phyloP scores from a whole-genome alignment of 371 early-diverging fungal genomes.

The Lichtheimia ornata region DNA sequence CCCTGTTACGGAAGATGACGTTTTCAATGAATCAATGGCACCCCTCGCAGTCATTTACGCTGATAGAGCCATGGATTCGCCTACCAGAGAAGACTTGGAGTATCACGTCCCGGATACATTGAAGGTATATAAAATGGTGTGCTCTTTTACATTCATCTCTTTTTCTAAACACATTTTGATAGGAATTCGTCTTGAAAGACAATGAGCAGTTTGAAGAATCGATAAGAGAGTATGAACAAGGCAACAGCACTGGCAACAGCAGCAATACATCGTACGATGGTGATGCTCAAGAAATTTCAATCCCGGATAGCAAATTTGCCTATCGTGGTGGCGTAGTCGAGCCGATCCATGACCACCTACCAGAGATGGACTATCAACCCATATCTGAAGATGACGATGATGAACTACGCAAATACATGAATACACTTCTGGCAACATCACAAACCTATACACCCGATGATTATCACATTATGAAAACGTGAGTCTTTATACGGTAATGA shows the following conservation, averaged over 20 bases:
- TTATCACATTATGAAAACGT: constrained; percentile 32
- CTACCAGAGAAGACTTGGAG: constrained; percentile 14
- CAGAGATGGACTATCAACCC: no score
- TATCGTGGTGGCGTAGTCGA: no score
- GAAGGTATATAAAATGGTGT: no score
- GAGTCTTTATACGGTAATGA: neutral
- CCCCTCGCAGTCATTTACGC: constrained; percentile 40
- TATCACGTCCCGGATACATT: neutral
- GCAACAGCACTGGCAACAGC: neutral
- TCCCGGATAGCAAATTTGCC: no score
- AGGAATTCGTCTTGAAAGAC: constrained; percentile 32
- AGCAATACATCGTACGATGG: no score
- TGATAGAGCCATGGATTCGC: constrained; percentile 16
- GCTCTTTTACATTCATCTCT: no score
- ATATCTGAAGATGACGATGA: neutral
- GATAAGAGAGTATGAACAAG: constrained; percentile 13
- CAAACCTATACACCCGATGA: constrained; percentile 17
- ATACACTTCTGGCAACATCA: neutral
- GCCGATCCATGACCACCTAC: no score
- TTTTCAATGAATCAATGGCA: constrained; percentile 23
- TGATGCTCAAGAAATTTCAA: no score
- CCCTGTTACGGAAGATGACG: constrained; percentile 28
- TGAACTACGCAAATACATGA: neutral
- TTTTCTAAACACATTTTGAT: neutral
- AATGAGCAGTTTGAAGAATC: constrained; percentile 27